Conservation (phyloP, 2,329 filamentous ascomycete genomes). For the Endocalyx cinctus region DNA sequence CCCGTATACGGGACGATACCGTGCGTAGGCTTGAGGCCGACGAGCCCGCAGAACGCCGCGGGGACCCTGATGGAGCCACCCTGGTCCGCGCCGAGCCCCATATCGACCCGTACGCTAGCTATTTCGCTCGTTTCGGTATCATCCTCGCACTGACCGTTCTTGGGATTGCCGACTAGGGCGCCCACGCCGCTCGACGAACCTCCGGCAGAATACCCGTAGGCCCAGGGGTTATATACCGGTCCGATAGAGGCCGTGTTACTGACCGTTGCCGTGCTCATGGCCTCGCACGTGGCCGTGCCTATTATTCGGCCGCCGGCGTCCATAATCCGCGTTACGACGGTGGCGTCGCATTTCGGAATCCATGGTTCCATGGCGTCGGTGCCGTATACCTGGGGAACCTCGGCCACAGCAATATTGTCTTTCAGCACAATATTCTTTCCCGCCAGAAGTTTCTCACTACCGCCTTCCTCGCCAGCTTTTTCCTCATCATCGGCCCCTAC, state of each 20-base stretch:
- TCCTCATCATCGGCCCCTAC: too few species aligned
- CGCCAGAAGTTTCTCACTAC: too few species aligned
- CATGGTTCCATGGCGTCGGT: background rate
- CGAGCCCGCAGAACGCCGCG: constrained; percentile 25
- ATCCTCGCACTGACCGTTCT: too few species aligned
- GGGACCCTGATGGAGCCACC: constrained; percentile 29
- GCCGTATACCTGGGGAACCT: background rate
- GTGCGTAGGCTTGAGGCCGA: constrained; percentile 35
- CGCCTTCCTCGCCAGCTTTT: too few species aligned
- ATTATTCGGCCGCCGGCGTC: background rate
- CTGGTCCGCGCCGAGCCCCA: constrained; percentile 27
- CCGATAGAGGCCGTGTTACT: background rate
- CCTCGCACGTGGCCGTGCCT: background rate
- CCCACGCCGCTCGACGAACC: background rate
- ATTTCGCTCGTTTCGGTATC: too few species aligned
- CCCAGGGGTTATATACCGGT: background rate
- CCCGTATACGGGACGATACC: constrained; percentile 42
- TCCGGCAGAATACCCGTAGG: background rate
- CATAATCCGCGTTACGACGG: background rate
- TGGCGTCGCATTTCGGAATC: background rate
- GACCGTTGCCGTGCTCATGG: background rate
- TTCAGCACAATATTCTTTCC: background rate
- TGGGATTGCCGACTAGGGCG: background rate
- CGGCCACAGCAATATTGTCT: background rate
- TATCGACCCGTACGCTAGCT: constrained; percentile 9